Conservation (phyloP, 306 rosid species). For the Notholithocarpus densiflorus region DNA sequence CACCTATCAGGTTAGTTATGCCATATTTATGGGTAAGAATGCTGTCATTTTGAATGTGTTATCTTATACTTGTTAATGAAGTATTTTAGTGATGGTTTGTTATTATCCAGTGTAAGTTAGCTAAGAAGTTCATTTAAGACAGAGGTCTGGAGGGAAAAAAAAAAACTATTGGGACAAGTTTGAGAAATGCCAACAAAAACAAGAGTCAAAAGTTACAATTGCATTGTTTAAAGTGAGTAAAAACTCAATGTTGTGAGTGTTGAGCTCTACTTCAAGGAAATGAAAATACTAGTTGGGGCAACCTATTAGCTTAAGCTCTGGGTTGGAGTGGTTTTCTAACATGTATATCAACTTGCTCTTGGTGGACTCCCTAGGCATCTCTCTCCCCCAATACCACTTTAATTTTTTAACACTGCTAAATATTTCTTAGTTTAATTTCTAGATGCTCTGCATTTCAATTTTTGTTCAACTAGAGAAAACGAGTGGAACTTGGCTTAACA, state of each 20-base stretch:
- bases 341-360: too few species aligned
- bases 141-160: not conserved
- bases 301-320: too few species aligned
- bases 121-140: not conserved
- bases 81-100: not conserved
- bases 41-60: not conserved
- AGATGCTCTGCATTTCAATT: not conserved
- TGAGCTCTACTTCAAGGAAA: too few species aligned
- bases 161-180: not conserved
- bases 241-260: not conserved
- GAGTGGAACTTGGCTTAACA: not conserved
- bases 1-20: slow-evolving; percentile 52
- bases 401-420: too few species aligned
- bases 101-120: not conserved
- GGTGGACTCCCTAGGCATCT: too few species aligned
- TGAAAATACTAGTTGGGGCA: too few species aligned
- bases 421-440: not conserved
- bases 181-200: not conserved
- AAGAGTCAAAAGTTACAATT: not conserved
- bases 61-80: not conserved
- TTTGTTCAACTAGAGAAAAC: not conserved
- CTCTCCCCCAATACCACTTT: too few species aligned
- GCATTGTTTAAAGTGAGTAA: not conserved
- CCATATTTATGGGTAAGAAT: not conserved
- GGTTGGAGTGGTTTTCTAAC: too few species aligned